These are phyloP conservation scores for Candida sithepensis DNA, from an alignment of 805 yeast species.

Conservation along the genomic window DNA sequence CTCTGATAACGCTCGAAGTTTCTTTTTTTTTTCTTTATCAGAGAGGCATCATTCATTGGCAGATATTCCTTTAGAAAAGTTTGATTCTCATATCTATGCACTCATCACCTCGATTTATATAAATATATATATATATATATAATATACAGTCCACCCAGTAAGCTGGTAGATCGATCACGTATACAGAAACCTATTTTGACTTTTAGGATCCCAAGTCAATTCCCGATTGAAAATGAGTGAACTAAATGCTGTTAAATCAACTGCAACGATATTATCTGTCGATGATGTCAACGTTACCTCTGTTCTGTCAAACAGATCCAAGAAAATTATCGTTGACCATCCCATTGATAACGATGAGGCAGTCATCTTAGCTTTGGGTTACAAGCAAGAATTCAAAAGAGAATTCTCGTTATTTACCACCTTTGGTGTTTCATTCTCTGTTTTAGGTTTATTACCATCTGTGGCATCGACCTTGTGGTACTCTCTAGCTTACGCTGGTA, in stretches of 20 bases:
- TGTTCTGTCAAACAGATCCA: conserved; percentile 22
- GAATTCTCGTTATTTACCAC: conserved; percentile 54
- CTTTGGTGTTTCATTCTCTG: conserved; percentile 62
- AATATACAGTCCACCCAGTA: too few species aligned
- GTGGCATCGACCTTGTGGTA: conserved; percentile 58
- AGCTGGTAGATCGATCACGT: too few species aligned
- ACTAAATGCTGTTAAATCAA: conserved; percentile 1
- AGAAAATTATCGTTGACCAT: conserved; percentile 39
- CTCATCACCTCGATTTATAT: too few species aligned
- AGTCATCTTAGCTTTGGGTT: conserved; percentile 52
- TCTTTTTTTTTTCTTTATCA: too few species aligned
- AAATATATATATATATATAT: too few species aligned
- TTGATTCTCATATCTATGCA: too few species aligned
- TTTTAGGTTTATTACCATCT: conserved; percentile 61
- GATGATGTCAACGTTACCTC: conserved; percentile 26
- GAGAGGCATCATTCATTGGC: too few species aligned
- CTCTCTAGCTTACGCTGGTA: conserved; percentile 57
- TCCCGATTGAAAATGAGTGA: neutral
- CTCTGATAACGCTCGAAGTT: too few species aligned
- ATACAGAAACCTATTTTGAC: too few species aligned
- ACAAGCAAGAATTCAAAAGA: conserved; percentile 60
- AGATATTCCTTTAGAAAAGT: too few species aligned
- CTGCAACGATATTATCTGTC: conserved; percentile 28
- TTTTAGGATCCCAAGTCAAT: too few species aligned
- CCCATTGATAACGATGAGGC: conserved; percentile 48